Evolutionary conservation across 1,284 basidiomycete genomes (phyloP), one percentile per base, ranked within the genome.

Genomic region (Naganishia liquefaciens): DNA sequence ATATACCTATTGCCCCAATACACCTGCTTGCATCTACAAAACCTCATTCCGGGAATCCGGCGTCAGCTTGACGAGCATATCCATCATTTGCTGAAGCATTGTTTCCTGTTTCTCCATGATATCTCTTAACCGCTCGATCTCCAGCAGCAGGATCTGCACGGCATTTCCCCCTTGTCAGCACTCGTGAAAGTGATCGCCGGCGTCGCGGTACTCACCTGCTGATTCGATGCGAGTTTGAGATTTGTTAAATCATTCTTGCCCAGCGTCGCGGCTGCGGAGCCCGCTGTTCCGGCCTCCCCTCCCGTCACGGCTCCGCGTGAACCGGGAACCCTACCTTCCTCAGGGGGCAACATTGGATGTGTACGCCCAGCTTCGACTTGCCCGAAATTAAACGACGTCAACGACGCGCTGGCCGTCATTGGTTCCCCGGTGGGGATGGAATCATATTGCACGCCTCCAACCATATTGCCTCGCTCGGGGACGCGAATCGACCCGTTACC

Each of bases 221-320:
- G 78, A 67, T 79, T 79, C 71, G 76, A 77, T 3, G 78, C 77
- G 65, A 79, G 69, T 65, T 78, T 80, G 23, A 71, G 68, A 69
- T 80, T 80, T 5, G 77, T 75, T 55, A 79, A 62, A 68, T 78
- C 78, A 40, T 68, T 66, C 49, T 70, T 51, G 11, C 54, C 57
- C 44, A 44, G 33, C 37, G 50, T 53, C 30, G 3, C 23, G 10
- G 25, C n/a, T 33, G 49, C 44, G 42, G 63, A 46, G 62, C 64
- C 54, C 61, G 67, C 43, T 27, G 28, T 28, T 21, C 62, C 33
- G 13, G 50, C 28, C 0, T 63, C 62, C 17, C 54, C 54, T 11
- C 53, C 52, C n/a, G 0, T 61, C 46, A 28, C 52, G 30, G 40
- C 63, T 63, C 19, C 25, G 25, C 10, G 25, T 50, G 51, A 23